Percentiles rank a stretch among this genome's conserved stretches.
Conservation (phyloP, 768 basidiomycete species). For the Boletus rex-veris region DNA sequence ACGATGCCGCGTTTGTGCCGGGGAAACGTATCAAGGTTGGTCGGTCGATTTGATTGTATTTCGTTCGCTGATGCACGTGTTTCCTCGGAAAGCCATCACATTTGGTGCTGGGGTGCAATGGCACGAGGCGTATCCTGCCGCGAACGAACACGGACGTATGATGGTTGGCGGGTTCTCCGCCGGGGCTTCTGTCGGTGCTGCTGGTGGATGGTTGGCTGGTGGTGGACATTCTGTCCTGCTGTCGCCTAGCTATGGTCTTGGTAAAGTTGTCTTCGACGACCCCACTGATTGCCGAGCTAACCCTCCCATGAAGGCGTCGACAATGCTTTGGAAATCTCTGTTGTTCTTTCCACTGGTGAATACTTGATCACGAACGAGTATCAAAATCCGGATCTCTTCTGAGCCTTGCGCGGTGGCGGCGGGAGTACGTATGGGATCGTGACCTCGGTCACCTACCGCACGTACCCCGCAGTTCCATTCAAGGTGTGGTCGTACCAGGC, state of each 20-base stretch:
- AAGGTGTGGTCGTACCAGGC: constrained; percentile 28
- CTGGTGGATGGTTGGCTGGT: constrained; percentile 51
- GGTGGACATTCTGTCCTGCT: constrained; percentile 43
- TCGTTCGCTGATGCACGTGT: not conserved
- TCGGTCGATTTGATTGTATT: not conserved
- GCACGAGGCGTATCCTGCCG: constrained; percentile 42
- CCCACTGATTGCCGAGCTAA: not conserved
- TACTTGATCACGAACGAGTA: constrained; percentile 38
- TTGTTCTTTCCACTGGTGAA: constrained; percentile 43
- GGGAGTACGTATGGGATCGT: constrained; percentile 49
- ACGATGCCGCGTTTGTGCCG: constrained; percentile 30
- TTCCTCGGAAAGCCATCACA: constrained; percentile 19
- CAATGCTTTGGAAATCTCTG: constrained; percentile 45
- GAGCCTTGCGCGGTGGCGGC: constrained; percentile 52
- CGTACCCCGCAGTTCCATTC: constrained; percentile 38
- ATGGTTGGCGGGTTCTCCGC: constrained; percentile 43
- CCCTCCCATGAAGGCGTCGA: constrained; percentile 38
- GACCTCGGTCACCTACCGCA: constrained; percentile 45
- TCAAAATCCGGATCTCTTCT: constrained; percentile 49
- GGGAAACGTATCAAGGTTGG: constrained; percentile 3
- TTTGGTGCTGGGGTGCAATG: constrained; percentile 47
- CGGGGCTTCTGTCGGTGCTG: constrained; percentile 43
- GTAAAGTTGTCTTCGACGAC: constrained; percentile 20
- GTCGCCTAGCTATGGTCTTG: constrained; percentile 43
- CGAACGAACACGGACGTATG: constrained; percentile 34